Base-by-base conservation (phyloP, 805 yeast genomes). In the Ogataea kodamae region DNA sequence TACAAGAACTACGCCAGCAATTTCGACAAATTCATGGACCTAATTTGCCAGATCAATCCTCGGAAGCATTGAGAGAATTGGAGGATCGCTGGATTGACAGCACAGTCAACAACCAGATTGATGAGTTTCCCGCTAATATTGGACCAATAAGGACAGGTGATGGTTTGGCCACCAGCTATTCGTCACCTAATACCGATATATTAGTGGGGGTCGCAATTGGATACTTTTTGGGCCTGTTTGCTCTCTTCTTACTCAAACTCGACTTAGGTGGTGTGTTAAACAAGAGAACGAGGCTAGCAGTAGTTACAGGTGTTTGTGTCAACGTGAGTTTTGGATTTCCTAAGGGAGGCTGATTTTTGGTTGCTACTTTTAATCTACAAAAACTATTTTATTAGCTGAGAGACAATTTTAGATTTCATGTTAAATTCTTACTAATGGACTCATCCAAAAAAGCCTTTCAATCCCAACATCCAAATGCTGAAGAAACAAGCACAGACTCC, bases 41-140 rank as follows among this genome's bases (percentile, higher is more conserved):
- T 27, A 61, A 42, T 7, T 28, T 48, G 28, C 32, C 32, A 9
- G 33, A 43, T 6, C 50, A 51, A 16, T 67, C 67, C 22, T 69
- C 61, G 30, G 72, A 68, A 13, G 84, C 71, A 37, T 57, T 79
- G 2, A 55, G 86, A 31, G 80, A 79, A 43, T 56, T 86, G 38
- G 96, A 87, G 53, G 96, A 87, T 46, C 68, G 85, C 37, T 88
- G 96, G 95, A 82, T 87, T 41, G 92, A 87, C 45, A 76, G 81
- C 29, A 81, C 87, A 1, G 83, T 74, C 4, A 70, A 70, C 36
- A 73, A 70, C 33, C 71, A 67, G 34, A 69, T 68, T 33, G 72
- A 66, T 30, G 71, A 64, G 30, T 65, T 68, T 23, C 65, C 67
- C 21, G 62, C 72, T 10, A 60, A 52, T 23, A 25, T 54, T 17